Conservation (phyloP, 1,139 yeast species). For the Saccharomyces hybrid region DNA sequence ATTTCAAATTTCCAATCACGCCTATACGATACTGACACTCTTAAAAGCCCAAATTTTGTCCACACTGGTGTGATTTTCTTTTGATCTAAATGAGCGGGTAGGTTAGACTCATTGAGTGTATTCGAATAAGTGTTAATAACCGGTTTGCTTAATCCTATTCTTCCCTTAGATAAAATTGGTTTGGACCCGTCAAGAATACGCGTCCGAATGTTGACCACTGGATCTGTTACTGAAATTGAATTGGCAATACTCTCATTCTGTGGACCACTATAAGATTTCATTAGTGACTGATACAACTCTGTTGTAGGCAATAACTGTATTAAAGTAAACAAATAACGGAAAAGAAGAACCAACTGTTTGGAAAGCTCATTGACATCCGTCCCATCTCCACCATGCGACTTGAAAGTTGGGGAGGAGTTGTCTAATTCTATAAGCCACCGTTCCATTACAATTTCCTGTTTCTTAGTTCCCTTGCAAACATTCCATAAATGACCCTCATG, state of each 20-base stretch:
- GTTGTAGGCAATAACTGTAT: conserved; percentile 66
- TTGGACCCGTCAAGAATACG: conserved; percentile 68
- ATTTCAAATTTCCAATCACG: conserved; percentile 59
- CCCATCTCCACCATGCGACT: conserved; percentile 14
- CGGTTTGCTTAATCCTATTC: conserved; percentile 73
- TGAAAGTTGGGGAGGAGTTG: conserved; percentile 28
- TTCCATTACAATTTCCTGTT: conserved; percentile 78
- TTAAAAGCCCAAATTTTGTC: conserved; percentile 67
- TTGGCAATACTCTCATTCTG: conserved; percentile 24
- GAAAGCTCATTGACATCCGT: conserved; percentile 11
- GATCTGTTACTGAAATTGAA: conserved; percentile 13
- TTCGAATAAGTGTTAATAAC: conserved; percentile 42
- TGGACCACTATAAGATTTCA: conserved; percentile 14
- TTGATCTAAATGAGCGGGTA: conserved; percentile 50
- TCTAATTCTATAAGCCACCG: conserved; percentile 87
- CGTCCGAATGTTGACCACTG: conserved; percentile 39
- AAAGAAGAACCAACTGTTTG: conserved; percentile 55
- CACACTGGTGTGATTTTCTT: conserved; percentile 59
- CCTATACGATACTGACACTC: conserved; percentile 73
- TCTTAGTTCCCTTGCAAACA: conserved; percentile 49
- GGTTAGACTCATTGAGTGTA: conserved; percentile 31
- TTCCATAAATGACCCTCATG: conserved; percentile 42
- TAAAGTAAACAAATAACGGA: conserved; percentile 66
- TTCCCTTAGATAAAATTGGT: conserved; percentile 71
- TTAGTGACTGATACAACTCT: conserved; percentile 41